These are phyloP conservation scores for Pseudozyma sp. DNA, from an alignment of 1,284 basidiomycete species.

Conservation along the genomic window DNA sequence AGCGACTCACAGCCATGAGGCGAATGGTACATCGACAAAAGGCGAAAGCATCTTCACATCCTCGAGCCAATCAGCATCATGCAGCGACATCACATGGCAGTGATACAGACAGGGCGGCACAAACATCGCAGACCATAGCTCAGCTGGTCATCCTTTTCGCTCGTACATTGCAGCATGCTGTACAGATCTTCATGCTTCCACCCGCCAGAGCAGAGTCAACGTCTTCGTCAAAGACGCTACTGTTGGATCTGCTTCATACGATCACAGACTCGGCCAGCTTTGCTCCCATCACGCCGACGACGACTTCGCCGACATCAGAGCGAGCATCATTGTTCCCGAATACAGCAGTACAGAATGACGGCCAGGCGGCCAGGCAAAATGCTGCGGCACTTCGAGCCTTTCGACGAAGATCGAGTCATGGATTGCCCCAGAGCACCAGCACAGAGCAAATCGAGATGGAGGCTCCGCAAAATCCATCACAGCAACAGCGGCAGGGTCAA, in stretches of 20 bases:
- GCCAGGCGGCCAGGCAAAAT: conserved; percentile 12
- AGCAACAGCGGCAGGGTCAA: not conserved
- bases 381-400: conserved; percentile 32
- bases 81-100: not conserved
- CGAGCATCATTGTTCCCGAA: conserved; percentile 17
- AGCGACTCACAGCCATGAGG: conserved; percentile 32
- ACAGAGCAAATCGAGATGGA: not conserved
- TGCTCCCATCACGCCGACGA: not conserved
- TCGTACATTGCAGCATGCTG: conserved; percentile 40
- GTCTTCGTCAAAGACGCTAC: conserved; percentile 9
- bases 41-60: conserved; percentile 5
- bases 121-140: conserved; percentile 28
- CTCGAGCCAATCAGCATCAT: conserved; percentile 1
- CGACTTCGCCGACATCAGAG: conserved; percentile 19
- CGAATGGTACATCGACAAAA: conserved; percentile 22
- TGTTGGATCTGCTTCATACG: conserved; percentile 21
- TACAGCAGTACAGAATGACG: conserved; percentile 3
- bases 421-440: conserved; percentile 14
- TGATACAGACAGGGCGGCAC: conserved; percentile 12
- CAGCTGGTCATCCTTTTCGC: conserved; percentile 32
- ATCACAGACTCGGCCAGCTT: conserved; percentile 26
- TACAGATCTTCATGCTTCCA: conserved; percentile 35
- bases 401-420: conserved; percentile 31
- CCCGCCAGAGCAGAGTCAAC: not conserved
- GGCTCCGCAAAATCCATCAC: conserved; percentile 1